phyloP scores from a whole-genome alignment of 2,329 filamentous ascomycete genomes.

The Cladosporium sp. region DNA sequence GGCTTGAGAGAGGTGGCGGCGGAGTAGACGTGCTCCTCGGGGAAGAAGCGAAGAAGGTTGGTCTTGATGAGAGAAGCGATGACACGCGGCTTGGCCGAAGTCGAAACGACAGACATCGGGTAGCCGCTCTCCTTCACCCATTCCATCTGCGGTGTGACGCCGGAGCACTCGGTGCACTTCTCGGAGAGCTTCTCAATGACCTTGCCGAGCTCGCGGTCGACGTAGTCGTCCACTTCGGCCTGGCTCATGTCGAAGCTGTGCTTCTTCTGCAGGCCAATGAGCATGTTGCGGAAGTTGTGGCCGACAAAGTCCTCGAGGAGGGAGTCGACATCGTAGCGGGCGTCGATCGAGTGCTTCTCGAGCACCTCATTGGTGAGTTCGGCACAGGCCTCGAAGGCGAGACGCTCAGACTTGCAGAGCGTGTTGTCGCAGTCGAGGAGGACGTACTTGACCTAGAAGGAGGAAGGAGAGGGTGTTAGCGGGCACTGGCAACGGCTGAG shows the following conservation, averaged over 20 bases:
- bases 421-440: constrained; percentile 72
- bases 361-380: constrained; percentile 85
- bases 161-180: constrained; percentile 32
- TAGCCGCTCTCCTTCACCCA: constrained; percentile 56
- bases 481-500: neutral
- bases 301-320: constrained; percentile 86
- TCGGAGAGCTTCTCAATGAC: constrained; percentile 70
- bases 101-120: constrained; percentile 73
- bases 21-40: constrained; percentile 69
- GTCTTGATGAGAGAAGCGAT: constrained; percentile 74
- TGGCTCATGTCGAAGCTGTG: constrained; percentile 65
- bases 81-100: constrained; percentile 72
- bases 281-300: constrained; percentile 93
- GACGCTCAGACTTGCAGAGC: constrained; percentile 82
- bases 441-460: constrained; percentile 42
- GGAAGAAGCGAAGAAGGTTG: constrained; percentile 74
- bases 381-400: constrained; percentile 88
- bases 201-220: constrained; percentile 71
- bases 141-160: constrained; percentile 60
- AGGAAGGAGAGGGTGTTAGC: constrained; percentile 1
- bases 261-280: constrained; percentile 68
- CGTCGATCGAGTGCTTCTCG: constrained; percentile 56
- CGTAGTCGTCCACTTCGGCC: constrained; percentile 68
- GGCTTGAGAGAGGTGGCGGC: constrained; percentile 71
- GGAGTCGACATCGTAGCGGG: constrained; percentile 70